A percentile compares a stretch with the other conserved stretches of the same genome.
Evolutionary conservation across 2,329 filamentous ascomycete genomes (phyloP).

Genomic region (Aspergillus jensenii): DNA sequence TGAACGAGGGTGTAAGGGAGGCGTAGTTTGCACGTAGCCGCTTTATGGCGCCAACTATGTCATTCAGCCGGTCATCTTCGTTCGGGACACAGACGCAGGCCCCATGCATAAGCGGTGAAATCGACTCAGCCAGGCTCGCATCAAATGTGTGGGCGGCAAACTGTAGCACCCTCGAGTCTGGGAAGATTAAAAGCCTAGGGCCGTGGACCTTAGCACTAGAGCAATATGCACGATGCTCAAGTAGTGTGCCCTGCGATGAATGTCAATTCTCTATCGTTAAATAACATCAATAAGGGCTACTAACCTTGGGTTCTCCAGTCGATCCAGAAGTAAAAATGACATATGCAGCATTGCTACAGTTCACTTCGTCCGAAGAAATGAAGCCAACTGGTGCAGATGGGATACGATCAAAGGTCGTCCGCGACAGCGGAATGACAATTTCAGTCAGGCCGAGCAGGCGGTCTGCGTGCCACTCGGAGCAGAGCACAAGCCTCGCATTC

Average conservation of each 20-base stretch:
- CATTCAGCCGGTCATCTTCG: conserved; percentile 47
- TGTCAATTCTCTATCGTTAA: neutral
- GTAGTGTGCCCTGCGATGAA: conserved; percentile 53
- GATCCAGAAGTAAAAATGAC: conserved; percentile 61
- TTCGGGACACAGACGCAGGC: conserved; percentile 61
- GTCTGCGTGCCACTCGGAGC: conserved; percentile 28
- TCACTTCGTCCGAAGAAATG: conserved; percentile 25
- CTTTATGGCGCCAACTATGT: conserved; percentile 52
- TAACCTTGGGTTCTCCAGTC: conserved; percentile 54
- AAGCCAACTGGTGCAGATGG: conserved; percentile 14
- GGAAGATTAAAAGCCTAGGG: conserved; percentile 48
- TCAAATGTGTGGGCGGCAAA: conserved; percentile 58
- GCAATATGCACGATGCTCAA: conserved; percentile 61
- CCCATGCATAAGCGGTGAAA: conserved; percentile 56
- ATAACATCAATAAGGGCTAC: conserved; percentile 5
- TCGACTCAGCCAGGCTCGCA: conserved; percentile 54
- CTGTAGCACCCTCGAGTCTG: conserved; percentile 57
- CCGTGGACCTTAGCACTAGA: conserved; percentile 57
- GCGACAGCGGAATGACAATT: conserved; percentile 29
- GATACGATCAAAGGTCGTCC: conserved; percentile 24
- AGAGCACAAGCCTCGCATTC: conserved; percentile 33
- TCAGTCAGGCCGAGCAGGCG: conserved; percentile 24
- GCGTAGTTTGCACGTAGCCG: conserved; percentile 54
- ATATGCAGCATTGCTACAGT: conserved; percentile 45
- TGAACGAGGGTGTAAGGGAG: conserved; percentile 61